Evolutionary conservation across 768 basidiomycete genomes (phyloP).

Genomic region (Lentinula lateritia): DNA sequence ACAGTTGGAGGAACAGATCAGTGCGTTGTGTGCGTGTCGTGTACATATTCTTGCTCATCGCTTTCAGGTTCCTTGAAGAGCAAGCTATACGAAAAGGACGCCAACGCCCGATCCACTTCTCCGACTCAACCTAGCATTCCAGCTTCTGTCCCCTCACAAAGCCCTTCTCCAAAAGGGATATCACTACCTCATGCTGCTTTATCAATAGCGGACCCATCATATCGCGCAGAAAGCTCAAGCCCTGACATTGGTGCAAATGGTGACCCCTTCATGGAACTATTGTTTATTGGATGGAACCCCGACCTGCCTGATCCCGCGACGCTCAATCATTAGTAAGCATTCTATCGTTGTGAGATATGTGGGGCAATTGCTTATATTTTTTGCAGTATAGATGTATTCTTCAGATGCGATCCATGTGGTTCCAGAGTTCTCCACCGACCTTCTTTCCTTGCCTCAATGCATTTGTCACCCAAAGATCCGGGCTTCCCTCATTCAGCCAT

Average conservation of each 20-base stretch:
- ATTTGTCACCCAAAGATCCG: slow-evolving; percentile 72
- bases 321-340: slow-evolving; percentile 71
- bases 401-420: slow-evolving; percentile 82
- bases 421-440: slow-evolving; percentile 79
- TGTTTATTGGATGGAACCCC: slow-evolving; percentile 80
- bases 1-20: slow-evolving; percentile 71
- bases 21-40: slow-evolving; percentile 31
- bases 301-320: slow-evolving; percentile 74
- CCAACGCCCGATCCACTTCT: slow-evolving; percentile 29
- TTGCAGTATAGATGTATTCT: slow-evolving; percentile 78
- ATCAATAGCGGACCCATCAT: slow-evolving; percentile 31
- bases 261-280: slow-evolving; percentile 58
- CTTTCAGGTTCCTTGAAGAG: slow-evolving; percentile 55
- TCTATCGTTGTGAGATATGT: neutral
- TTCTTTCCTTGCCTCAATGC: slow-evolving; percentile 75
- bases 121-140: slow-evolving; percentile 11
- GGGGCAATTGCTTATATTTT: slow-evolving; percentile 2
- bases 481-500: slow-evolving; percentile 87
- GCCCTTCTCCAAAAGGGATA: slow-evolving; percentile 24
- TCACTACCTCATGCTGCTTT: slow-evolving; percentile 41
- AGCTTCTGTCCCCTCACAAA: neutral
- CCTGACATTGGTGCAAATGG: slow-evolving; percentile 42
- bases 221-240: slow-evolving; percentile 42
- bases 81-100: slow-evolving; percentile 51
- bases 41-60: slow-evolving; percentile 8